Evolutionary conservation across 768 basidiomycete genomes (phyloP).

Genomic region (Mycena polygramma): DNA sequence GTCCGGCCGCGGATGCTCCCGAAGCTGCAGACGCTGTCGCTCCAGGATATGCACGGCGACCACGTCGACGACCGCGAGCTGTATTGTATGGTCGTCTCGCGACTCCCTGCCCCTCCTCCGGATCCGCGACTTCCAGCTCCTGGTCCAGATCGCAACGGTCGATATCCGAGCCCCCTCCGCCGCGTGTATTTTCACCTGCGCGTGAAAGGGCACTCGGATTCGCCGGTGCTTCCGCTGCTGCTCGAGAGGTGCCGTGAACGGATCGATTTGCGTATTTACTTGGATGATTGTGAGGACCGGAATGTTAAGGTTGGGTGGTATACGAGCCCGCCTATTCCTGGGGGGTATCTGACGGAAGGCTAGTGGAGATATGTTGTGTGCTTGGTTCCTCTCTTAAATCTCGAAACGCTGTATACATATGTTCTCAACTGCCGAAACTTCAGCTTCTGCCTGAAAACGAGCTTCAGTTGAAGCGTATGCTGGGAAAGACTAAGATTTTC

Average conservation of each 20-base stretch:
- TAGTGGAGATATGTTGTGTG: background rate
- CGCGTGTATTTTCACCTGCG: conserved; percentile 31
- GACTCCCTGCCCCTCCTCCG: conserved; percentile 10
- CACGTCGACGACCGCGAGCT: conserved; percentile 34
- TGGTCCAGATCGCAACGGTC: conserved; percentile 6
- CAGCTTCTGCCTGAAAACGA: too few relatives aligned
- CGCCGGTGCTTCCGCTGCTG: conserved; percentile 34
- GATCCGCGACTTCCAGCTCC: conserved; percentile 16
- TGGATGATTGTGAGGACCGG: conserved; percentile 24
- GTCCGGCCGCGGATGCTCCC: conserved; percentile 21
- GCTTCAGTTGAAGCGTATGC: too few relatives aligned
- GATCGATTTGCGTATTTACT: conserved; percentile 29
- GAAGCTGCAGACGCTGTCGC: conserved; percentile 23
- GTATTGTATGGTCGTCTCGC: conserved; percentile 36
- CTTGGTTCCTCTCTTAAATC: too few relatives aligned
- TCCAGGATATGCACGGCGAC: conserved; percentile 18
- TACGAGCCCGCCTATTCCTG: conserved; percentile 31
- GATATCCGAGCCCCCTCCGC: conserved; percentile 11
- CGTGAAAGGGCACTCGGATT: conserved; percentile 28
- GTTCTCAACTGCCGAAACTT: too few relatives aligned
- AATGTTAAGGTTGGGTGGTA: conserved; percentile 29
- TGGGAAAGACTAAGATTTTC: too few relatives aligned
- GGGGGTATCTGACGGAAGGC: conserved; percentile 33
- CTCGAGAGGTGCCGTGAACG: conserved; percentile 35
- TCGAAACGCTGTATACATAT: too few relatives aligned